phyloP scores from a whole-genome alignment of 805 yeast species.

The Candida awuae region DNA sequence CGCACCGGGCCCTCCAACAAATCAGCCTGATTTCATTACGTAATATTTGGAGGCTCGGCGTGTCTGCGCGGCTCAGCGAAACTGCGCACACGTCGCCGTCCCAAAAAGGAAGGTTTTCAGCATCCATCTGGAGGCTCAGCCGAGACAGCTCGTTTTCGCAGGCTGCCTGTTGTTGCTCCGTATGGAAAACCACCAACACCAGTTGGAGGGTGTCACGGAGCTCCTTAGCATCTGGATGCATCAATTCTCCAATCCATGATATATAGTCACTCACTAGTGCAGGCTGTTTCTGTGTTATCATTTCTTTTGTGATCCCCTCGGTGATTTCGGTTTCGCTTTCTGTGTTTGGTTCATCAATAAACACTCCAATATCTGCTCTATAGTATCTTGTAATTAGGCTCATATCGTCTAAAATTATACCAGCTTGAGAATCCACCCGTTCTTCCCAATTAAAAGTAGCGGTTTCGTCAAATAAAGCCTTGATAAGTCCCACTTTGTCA shows the following conservation, averaged over 20 bases:
- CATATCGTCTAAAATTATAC: conserved; percentile 21
- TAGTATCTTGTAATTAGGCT: conserved; percentile 22
- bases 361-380: conserved; percentile 20
- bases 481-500: background rate
- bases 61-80: too few relatives aligned
- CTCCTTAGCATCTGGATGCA: conserved; percentile 30
- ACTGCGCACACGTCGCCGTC: too few relatives aligned
- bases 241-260: background rate
- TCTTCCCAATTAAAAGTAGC: background rate
- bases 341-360: conserved; percentile 26
- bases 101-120: background rate
- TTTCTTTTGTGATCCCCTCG: conserved; percentile 36
- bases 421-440: conserved; percentile 16
- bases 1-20: background rate
- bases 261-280: too few relatives aligned
- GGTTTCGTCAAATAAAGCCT: background rate
- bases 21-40: too few relatives aligned
- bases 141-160: background rate
- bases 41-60: too few relatives aligned
- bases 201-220: conserved; percentile 36
- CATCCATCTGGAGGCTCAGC: background rate
- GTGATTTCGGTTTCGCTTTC: conserved; percentile 19
- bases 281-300: too few relatives aligned
- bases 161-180: background rate
- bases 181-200: background rate